A percentile compares a stretch with the other conserved stretches of the same genome.
Conservation (phyloP, 495 filamentous ascomycete genomes). For the Cladorrhinum samala region DNA sequence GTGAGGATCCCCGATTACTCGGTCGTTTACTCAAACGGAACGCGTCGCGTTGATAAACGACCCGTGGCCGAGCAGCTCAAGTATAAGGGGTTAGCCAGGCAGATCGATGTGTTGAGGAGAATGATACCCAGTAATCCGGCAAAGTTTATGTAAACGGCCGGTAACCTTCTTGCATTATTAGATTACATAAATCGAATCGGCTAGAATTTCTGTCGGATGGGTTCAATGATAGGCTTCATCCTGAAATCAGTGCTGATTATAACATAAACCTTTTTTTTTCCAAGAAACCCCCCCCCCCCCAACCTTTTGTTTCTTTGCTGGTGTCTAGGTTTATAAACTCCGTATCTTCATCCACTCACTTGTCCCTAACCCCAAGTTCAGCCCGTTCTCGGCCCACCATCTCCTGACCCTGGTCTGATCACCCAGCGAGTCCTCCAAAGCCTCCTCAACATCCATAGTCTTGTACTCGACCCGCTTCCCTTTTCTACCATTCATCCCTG, state of each 20-base stretch:
- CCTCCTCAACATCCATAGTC: conserved; percentile 92
- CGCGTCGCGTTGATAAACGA: conserved; percentile 50
- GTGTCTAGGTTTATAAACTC: conserved; percentile 27
- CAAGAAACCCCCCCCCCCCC: conserved; percentile 4
- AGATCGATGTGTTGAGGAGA: conserved; percentile 56
- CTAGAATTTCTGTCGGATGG: no score
- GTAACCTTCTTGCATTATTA: not conserved
- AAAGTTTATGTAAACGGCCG: conserved; percentile 46
- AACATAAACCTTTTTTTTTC: not conserved
- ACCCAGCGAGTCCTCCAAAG: conserved; percentile 76
- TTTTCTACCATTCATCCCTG: conserved; percentile 35
- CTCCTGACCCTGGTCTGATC: conserved; percentile 62
- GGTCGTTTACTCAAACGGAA: conserved; percentile 56
- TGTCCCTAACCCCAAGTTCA: conserved; percentile 79
- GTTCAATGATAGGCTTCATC: no score
- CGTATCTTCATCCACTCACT: conserved; percentile 83
- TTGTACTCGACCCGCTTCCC: conserved; percentile 73
- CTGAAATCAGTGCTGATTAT: no score
- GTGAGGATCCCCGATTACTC: conserved; percentile 58
- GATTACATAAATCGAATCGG: not conserved
- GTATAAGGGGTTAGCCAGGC: conserved; percentile 50
- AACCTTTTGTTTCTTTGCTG: not conserved
- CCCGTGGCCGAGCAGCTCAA: conserved; percentile 49
- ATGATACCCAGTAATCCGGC: conserved; percentile 57
- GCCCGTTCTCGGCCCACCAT: conserved; percentile 89